These are phyloP conservation scores for Agarophyton chilense DNA, from an alignment of 23 red algal genomes.

Conservation along the genomic window DNA sequence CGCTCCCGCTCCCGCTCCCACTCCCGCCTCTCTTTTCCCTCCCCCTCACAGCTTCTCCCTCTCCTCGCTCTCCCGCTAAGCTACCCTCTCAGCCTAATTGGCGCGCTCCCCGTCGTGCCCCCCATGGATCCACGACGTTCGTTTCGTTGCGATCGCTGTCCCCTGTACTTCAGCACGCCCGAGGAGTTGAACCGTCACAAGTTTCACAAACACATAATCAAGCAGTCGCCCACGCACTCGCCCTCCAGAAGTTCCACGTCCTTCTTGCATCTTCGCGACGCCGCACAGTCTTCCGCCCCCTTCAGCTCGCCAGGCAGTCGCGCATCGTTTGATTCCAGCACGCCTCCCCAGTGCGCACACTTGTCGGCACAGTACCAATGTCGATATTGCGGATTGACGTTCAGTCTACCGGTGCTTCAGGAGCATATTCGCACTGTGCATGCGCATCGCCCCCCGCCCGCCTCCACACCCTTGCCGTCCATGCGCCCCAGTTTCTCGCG, in stretches of 20 bases:
- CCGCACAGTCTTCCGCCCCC: background rate
- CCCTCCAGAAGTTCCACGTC: background rate
- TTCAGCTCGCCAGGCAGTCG: background rate
- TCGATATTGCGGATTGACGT: background rate
- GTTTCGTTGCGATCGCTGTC: background rate
- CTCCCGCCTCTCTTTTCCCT: too few species aligned
- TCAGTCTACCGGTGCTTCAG: background rate
- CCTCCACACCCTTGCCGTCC: background rate
- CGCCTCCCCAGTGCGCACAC: background rate
- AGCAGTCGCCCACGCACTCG: conserved; percentile 4
- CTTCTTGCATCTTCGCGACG: background rate
- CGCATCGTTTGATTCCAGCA: background rate
- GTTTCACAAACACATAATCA: conserved; percentile 23
- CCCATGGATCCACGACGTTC: background rate
- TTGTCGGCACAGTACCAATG: background rate
- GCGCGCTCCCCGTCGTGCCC: too few species aligned
- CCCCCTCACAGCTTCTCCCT: too few species aligned
- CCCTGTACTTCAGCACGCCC: background rate
- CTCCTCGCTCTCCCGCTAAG: too few species aligned
- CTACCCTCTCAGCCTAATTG: too few species aligned
- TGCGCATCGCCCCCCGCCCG: background rate
- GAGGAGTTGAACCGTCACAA: conserved; percentile 14
- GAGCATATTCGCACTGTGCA: background rate
- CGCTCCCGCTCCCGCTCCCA: background rate
- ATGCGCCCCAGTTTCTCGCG: background rate